Evolutionary conservation across 2,329 filamentous ascomycete species (phyloP).

Genomic region (Pestalotiopsis sp.): DNA sequence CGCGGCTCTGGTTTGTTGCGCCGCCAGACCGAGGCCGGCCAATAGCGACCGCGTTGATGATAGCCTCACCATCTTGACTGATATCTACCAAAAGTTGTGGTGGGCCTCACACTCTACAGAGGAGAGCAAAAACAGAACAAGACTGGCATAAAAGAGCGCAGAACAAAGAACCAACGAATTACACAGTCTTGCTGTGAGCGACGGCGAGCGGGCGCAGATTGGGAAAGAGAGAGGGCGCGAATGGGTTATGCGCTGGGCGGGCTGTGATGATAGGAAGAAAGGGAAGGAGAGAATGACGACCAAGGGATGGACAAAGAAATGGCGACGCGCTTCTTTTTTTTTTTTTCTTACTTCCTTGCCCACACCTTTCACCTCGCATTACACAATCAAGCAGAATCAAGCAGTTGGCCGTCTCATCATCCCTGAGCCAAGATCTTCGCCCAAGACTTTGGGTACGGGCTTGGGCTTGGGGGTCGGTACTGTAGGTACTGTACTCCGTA

Average conservation of each 20-base stretch:
- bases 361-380: background rate
- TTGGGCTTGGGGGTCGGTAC: background rate
- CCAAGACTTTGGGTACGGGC: background rate
- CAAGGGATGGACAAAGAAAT: background rate
- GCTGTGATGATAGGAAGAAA: background rate
- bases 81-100: background rate
- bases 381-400: background rate
- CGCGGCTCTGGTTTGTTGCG: conserved; percentile 25
- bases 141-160: background rate
- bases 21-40: conserved; percentile 28
- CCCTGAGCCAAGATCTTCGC: conserved; percentile 4
- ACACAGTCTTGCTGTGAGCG: background rate
- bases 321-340: background rate
- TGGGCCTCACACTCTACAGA: background rate
- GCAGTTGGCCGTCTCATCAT: background rate
- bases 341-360: background rate
- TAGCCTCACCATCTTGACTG: conserved; percentile 26
- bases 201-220: background rate
- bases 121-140: background rate
- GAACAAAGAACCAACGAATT: background rate
- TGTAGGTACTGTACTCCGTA: background rate
- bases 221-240: background rate
- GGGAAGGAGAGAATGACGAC: conserved; percentile 8
- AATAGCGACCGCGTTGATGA: conserved; percentile 22
- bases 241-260: background rate